Base-by-base conservation (phyloP, 2,329 filamentous ascomycete genomes). In the Aspergillus sp. region DNA sequence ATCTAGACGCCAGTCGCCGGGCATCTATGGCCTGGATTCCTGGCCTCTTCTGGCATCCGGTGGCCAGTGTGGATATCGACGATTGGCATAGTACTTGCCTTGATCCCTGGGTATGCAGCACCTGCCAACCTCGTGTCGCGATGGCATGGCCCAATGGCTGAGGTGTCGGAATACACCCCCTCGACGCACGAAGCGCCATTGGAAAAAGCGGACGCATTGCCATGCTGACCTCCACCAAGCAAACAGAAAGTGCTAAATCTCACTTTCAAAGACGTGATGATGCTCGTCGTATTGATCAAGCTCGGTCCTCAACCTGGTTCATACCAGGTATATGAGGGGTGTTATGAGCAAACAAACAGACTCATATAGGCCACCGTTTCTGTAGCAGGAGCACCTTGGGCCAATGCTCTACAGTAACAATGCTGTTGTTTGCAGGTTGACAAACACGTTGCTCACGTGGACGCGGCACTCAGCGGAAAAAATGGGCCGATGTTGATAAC, bases 191-290 rank as follows among this genome's bases (percentile, higher is more conserved):
- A n/a, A 64, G 15, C 11, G 62, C 54, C 4, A 55, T 38, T n/a
- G 62, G 50, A 3, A 67, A 43, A 47, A 61, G 22, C 15, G 61
- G 50, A 43, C 49, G 62, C 41, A 58, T 53, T 17, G 62, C 63
- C 68, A 71, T 71, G 30, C 38, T 63, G 49, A 22, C 23, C 23
- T 22, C 48, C 4, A 41, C 34, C 34, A 41, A 41, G 13, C 22
- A 30, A 46, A 13, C 23, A 17, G 34, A 47, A 7, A 47, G 5
- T 50, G 47, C 34, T 41, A 41, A 41, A 13, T 11, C 25, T 17
- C 28, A 17, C 34, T 11, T 17, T 17, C 28, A 17, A 22, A 43
- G 17, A 43, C 22, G 22, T 6, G n/a, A 43, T 9, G 45, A 54
- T 31, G 17, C 8, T 50, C 41, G 23, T n/a, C 34, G 11, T 48